phyloP scores from a whole-genome alignment of 2,329 filamentous ascomycete genomes.

The Cladorrhinum sp. region DNA sequence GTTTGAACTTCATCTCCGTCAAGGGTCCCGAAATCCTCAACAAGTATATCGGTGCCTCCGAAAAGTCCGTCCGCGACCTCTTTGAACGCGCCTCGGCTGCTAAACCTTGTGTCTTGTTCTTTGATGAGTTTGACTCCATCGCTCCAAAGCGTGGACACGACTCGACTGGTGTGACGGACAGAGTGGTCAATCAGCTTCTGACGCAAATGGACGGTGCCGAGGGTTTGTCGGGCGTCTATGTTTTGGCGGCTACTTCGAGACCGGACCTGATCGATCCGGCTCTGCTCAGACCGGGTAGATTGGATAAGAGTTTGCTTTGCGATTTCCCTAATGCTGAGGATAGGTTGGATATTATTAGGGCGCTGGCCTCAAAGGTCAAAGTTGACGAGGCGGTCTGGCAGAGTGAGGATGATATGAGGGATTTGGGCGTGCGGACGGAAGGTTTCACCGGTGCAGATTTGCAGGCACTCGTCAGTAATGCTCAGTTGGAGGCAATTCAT shows the following conservation, averaged over 20 bases:
- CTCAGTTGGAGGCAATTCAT: slow-evolving; percentile 94
- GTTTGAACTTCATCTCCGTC: slow-evolving; percentile 96
- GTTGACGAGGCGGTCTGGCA: slow-evolving; percentile 64
- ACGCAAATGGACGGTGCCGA: slow-evolving; percentile 99
- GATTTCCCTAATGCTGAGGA: slow-evolving; percentile 81
- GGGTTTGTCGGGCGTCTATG: slow-evolving; percentile 90
- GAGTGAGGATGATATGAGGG: slow-evolving; percentile 56
- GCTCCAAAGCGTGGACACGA: slow-evolving; percentile 97
- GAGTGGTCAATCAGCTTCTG: slow-evolving; percentile 95
- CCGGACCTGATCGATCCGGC: slow-evolving; percentile 96
- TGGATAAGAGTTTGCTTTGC: slow-evolving; percentile 91
- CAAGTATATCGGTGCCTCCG: slow-evolving; percentile 97
- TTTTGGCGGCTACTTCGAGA: slow-evolving; percentile 87
- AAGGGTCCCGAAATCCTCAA: slow-evolving; percentile 98
- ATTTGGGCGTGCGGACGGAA: slow-evolving; percentile 75
- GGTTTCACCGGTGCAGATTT: slow-evolving; percentile 94
- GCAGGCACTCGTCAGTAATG: slow-evolving; percentile 92
- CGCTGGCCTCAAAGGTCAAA: slow-evolving; percentile 77
- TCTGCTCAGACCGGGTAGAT: slow-evolving; percentile 80
- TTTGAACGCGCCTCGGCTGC: slow-evolving; percentile 92
- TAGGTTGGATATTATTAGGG: slow-evolving; percentile 80
- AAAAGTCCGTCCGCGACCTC: slow-evolving; percentile 92
- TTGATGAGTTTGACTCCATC: slow-evolving; percentile 98
- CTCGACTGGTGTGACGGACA: slow-evolving; percentile 95
- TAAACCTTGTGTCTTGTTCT: slow-evolving; percentile 91